Conservation (phyloP, 495 filamentous ascomycete species). For the Pseudoneurospora amorphoporcata region DNA sequence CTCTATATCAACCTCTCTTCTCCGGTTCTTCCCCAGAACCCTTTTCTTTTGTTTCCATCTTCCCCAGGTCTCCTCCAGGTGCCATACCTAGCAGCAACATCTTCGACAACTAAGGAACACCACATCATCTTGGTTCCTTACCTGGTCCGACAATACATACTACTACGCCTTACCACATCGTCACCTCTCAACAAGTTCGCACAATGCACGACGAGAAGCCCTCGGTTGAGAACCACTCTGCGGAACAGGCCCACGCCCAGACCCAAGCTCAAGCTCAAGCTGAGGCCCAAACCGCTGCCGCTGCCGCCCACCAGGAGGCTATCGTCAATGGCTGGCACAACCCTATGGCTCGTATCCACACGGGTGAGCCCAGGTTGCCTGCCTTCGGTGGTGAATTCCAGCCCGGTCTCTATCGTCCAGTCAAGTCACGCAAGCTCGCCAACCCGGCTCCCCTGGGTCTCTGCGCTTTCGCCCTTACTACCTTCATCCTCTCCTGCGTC, state of each 20-base stretch:
- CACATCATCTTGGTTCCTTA: neutral
- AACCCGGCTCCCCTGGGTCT: slow-evolving; percentile 83
- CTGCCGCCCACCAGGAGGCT: slow-evolving; percentile 19
- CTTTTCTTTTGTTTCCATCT: neutral
- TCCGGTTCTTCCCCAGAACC: neutral
- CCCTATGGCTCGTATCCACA: slow-evolving; percentile 62
- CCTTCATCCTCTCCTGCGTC: slow-evolving; percentile 81
- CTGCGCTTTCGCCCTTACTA: slow-evolving; percentile 87
- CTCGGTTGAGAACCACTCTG: neutral
- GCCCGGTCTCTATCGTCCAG: slow-evolving; percentile 76
- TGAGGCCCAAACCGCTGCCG: neutral
- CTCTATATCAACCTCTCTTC: neutral
- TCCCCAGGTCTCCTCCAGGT: neutral
- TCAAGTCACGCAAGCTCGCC: slow-evolving; percentile 69
- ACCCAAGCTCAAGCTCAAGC: neutral
- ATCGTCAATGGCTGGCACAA: slow-evolving; percentile 45
- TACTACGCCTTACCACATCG: neutral
- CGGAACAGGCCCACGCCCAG: neutral
- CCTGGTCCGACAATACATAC: neutral
- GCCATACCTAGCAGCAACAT: neutral
- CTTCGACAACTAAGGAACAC: neutral
- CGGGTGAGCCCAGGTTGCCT: slow-evolving; percentile 48
- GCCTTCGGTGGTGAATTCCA: slow-evolving; percentile 96
- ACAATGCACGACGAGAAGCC: neutral
- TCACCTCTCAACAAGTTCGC: neutral